A percentile compares a stretch with the other conserved stretches of the same genome.
Evolutionary conservation across 345 rosid species (phyloP).

Genomic region (Lepidium aucheri): DNA sequence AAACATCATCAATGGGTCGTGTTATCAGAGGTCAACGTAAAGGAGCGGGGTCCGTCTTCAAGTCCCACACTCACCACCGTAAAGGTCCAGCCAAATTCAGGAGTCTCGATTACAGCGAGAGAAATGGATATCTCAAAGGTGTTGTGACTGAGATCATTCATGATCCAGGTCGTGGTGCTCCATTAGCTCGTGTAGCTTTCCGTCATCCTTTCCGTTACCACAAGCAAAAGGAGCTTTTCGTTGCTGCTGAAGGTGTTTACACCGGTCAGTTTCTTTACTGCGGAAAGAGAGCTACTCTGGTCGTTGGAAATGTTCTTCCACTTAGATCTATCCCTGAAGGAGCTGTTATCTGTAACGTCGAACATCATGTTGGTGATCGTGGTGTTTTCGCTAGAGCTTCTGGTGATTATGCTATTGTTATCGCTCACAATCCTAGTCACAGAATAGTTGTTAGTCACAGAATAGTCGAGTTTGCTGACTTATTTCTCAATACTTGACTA

Average conservation of each 20-base stretch:
- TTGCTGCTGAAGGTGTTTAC: constrained; percentile 59
- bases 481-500: no score
- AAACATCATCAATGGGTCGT: constrained; percentile 42
- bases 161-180: constrained; percentile 73
- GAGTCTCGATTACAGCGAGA: constrained; percentile 63
- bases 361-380: constrained; percentile 70
- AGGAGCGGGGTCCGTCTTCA: constrained; percentile 75
- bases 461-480: no score
- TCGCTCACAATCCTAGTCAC: constrained; percentile 53
- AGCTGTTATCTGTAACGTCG: constrained; percentile 65
- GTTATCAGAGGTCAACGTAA: constrained; percentile 70
- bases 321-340: constrained; percentile 63
- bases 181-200: constrained; percentile 51
- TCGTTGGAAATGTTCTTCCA: constrained; percentile 51
- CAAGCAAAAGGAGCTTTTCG: constrained; percentile 70
- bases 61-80: constrained; percentile 70
- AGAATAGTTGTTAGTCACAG: no score
- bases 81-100: constrained; percentile 71
- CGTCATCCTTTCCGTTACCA: constrained; percentile 64
- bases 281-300: constrained; percentile 44
- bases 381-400: constrained; percentile 52
- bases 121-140: constrained; percentile 60
- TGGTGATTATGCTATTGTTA: constrained; percentile 59
- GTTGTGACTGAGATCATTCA: constrained; percentile 60
- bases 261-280: constrained; percentile 53